Evolutionary conservation across 148 eudicot species (phyloP), one percentile per base, ranked within the genome.

Genomic region (Rheum nobile): DNA sequence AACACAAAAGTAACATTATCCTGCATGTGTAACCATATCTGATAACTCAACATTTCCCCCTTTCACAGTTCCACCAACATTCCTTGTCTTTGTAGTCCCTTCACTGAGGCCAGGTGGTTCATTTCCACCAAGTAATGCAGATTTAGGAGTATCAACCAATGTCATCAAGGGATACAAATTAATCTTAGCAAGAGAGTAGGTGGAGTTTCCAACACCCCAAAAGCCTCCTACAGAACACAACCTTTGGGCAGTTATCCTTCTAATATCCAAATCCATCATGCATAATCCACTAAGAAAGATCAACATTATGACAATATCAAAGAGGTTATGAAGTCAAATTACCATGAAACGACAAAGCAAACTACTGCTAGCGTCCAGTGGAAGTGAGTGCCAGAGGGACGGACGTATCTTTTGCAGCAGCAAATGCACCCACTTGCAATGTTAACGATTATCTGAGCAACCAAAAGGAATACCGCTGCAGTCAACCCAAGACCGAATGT

Each of bases 271-370:
- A 63, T 17, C 69, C 39, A 32, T 8, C 38, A 32, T 32, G 7
- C 38, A 8, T 32, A 65, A 6, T 65, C 41, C 39, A 32, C 63
- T 65, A 65, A 29, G 41, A 16, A 31, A 1, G 38, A 16, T 16
- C 22, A 32, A 65, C 41, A 32, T 34, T 34, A 34, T 14, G 70
- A 31, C 38, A 65, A 31, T 7, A 65, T 32, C 16, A 65, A n/a
- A 34, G 32, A 65, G 22, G 39, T 14, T 34, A 31, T 17, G 32
- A 17, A 34, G 39, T 32, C 2, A 31, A 71, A 77, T 80, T 93
- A 94, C 98, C 98, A 91, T 80, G 98, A 94, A 9, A 94, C 82
- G 32, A 87, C 72, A 74, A 85, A 94, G 88, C 90, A 91, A 79
- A 86, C 50, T 11, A 91, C 82, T 38, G 97, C 88, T 8, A 86